Evolutionary conservation across 2,329 filamentous ascomycete genomes (phyloP), one percentile per base, ranked within the genome.

Genomic region (Fusarium albosuccineum): DNA sequence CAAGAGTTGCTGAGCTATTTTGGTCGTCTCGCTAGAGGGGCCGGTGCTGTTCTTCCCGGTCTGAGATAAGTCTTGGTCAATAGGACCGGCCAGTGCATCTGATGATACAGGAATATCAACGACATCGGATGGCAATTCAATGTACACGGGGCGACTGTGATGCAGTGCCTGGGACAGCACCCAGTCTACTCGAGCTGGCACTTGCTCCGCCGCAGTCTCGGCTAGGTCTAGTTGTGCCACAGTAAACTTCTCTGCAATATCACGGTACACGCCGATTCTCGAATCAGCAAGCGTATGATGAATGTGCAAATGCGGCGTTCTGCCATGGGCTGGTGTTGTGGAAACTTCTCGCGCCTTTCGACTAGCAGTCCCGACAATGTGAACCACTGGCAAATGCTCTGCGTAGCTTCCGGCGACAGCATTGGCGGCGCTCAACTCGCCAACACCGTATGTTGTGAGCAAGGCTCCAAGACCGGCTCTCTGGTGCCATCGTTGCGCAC

Each of bases 361-460:
- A 4, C 55, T 66, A 1, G 62, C 62, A 1, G 62, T 62, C 3
- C 62, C 62, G 5, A 66, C 62, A 0, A 66, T 57, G 7, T 66
- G 62, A 13, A 66, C 50, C 0, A 66, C 40, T 0, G 62, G 62
- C 2, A 66, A 8, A 6, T 48, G 14, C n/a, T 66, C 62, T 0
- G 62, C 45, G 30, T 62, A 66, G 9, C 62, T 65, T 9, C 62
- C 62, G 9, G 62, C 62, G 1, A 66, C 37, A 0, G 62, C 57
- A 33, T 66, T 66, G 2, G 57, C 51, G 2, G 62, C 62, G 10
- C 62, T 62, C 1, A 66, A 40, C 13, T 66, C 62, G 0, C 62
- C 62, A 1, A 66, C 62, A 0, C 62, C 62, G 3, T 52, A 66
- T 0, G 62, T 62, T 0, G 62, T 66, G 1, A 66, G 39, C 6